Conservation (phyloP, 2,329 filamentous ascomycete species). For the Penicillium palitans region DNA sequence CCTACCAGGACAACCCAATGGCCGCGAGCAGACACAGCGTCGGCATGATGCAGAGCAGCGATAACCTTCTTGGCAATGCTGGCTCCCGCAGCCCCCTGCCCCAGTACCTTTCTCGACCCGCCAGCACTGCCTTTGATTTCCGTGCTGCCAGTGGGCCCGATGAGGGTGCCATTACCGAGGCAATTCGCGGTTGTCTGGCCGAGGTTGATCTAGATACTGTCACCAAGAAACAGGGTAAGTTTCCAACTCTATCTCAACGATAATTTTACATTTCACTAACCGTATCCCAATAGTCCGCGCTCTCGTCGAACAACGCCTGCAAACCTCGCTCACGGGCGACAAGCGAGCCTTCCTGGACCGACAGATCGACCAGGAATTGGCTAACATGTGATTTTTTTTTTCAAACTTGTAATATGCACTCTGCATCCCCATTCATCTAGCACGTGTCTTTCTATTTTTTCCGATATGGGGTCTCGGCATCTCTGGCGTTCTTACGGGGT, state of each 20-base stretch:
- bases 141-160: conserved; percentile 64
- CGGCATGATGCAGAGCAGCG: conserved; percentile 46
- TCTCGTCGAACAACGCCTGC: conserved; percentile 87
- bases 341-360: conserved; percentile 85
- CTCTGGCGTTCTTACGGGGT: conserved; percentile 20
- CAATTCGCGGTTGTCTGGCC: conserved; percentile 75
- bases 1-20: conserved; percentile 43
- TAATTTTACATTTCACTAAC: conserved; percentile 8
- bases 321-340: conserved; percentile 84
- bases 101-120: conserved; percentile 50
- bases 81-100: conserved; percentile 53
- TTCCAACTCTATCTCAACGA: background rate
- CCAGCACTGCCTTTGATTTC: conserved; percentile 59
- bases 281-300: conserved; percentile 60
- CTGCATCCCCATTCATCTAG: conserved; percentile 9
- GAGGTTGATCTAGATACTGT: conserved; percentile 96
- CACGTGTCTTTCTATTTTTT: conserved; percentile 8
- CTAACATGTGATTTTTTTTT: conserved; percentile 70
- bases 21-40: conserved; percentile 44
- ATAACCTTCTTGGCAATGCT: conserved; percentile 44
- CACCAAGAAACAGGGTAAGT: conserved; percentile 86
- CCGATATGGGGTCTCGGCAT: conserved; percentile 22
- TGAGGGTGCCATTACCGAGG: conserved; percentile 77
- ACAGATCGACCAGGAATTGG: conserved; percentile 89
- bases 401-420: conserved; percentile 23